These are phyloP conservation scores for Alternaria ventricosa DNA, from an alignment of 2,329 filamentous ascomycete genomes.

Conservation along the genomic window DNA sequence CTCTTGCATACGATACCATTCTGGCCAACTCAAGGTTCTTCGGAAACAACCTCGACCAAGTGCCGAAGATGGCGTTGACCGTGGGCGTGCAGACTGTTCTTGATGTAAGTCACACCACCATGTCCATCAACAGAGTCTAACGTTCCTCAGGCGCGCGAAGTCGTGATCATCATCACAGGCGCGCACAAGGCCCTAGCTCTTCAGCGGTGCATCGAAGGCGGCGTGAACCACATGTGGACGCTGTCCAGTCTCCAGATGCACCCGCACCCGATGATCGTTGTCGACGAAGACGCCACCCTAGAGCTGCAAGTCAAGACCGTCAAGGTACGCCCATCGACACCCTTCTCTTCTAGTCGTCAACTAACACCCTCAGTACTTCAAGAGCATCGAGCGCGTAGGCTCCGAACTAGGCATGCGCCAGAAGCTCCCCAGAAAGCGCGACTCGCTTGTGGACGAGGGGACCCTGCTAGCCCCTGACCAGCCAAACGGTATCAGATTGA, in stretches of 20 bases:
- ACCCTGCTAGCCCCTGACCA: constrained; percentile 27
- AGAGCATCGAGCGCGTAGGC: constrained; percentile 57
- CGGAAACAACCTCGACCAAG: constrained; percentile 72
- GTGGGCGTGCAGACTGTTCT: constrained; percentile 85
- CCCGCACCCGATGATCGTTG: constrained; percentile 80
- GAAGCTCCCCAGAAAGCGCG: constrained; percentile 48
- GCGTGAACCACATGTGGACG: constrained; percentile 91
- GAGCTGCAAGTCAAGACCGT: constrained; percentile 56
- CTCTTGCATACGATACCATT: constrained; percentile 84
- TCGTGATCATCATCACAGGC: constrained; percentile 82
- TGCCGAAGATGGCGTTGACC: constrained; percentile 82
- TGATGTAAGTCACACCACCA: constrained; percentile 56
- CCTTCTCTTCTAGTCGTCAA: neutral
- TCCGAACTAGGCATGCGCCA: constrained; percentile 54
- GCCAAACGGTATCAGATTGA: constrained; percentile 31
- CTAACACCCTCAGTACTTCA: constrained; percentile 52
- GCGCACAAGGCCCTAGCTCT: constrained; percentile 81
- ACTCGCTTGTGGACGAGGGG: constrained; percentile 41
- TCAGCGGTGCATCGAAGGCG: constrained; percentile 80
- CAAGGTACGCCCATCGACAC: constrained; percentile 31
- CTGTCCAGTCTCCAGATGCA: constrained; percentile 82
- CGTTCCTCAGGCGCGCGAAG: constrained; percentile 66
- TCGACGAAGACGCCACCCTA: constrained; percentile 73
- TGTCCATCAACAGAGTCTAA: constrained; percentile 21
- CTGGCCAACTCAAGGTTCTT: constrained; percentile 87